Evolutionary conservation across 441 rosid genomes (phyloP).

Genomic region (California macrophylla): DNA sequence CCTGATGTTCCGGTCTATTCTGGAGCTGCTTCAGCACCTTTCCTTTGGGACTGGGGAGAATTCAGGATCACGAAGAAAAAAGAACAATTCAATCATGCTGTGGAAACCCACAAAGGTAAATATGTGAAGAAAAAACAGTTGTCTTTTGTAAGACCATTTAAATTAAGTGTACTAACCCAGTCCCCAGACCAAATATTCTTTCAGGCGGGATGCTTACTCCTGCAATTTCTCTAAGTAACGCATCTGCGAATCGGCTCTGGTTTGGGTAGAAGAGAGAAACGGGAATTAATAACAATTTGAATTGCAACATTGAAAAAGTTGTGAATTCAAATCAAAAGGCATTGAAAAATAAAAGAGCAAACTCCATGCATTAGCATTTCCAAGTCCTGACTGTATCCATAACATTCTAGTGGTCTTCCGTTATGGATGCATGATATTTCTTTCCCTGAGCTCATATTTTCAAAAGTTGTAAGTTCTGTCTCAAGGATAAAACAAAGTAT

Average conservation of each 20-base stretch:
- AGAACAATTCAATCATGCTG: constrained; percentile 2
- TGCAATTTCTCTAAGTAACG: constrained; percentile 55
- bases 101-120: not conserved
- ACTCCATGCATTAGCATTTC: constrained; percentile 1
- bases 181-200: constrained; percentile 68
- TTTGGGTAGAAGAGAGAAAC: not conserved
- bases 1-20: constrained; percentile 67
- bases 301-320: not conserved
- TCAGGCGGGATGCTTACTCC: constrained; percentile 69
- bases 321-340: not conserved
- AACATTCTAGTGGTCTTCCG: not conserved
- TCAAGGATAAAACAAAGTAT: constrained; percentile 1
- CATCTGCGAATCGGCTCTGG: constrained; percentile 80
- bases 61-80: not conserved
- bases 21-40: constrained; percentile 79
- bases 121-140: not conserved
- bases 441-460: not conserved
- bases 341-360: not conserved
- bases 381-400: not conserved
- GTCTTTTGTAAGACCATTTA: not conserved
- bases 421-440: not conserved
- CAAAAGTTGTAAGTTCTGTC: not conserved
- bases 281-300: not conserved
- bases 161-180: constrained; percentile 52
- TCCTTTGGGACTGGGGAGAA: constrained; percentile 58